Conservation (phyloP, 2,329 filamentous ascomycete genomes). For the Trichophyton benhamiae region DNA sequence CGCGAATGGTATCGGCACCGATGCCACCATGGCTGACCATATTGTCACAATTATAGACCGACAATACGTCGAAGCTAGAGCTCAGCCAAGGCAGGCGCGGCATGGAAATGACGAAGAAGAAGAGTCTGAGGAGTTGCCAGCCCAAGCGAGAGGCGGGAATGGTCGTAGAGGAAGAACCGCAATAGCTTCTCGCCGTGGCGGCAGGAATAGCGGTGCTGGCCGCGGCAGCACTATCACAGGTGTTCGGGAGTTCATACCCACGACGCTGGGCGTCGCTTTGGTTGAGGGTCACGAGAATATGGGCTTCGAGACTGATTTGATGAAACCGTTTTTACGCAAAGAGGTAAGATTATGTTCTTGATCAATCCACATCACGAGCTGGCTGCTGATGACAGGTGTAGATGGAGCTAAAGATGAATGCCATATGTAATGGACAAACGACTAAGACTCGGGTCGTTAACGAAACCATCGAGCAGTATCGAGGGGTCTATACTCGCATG, state of each 20-base stretch:
- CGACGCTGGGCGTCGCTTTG: constrained; percentile 3
- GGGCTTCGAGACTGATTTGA: constrained; percentile 5
- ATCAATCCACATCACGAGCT: constrained; percentile 1
- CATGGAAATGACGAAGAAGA: constrained; percentile 8
- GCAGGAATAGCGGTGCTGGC: constrained; percentile 8
- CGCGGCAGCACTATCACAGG: constrained; percentile 1
- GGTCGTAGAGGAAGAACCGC: constrained; percentile 5
- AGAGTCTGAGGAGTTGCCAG: constrained; percentile 7
- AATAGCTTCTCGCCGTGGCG: constrained; percentile 6
- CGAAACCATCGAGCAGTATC: constrained; percentile 5
- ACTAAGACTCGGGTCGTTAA: constrained; percentile 2
- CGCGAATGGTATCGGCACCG: constrained; percentile 6
- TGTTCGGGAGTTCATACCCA: constrained; percentile 6
- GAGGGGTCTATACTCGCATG: constrained; percentile 6
- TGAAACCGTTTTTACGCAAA: constrained; percentile 5
- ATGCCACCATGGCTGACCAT: constrained; percentile 6
- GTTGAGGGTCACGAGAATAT: constrained; percentile 6
- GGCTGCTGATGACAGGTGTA: constrained; percentile 6
- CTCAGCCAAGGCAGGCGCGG: constrained; percentile 7
- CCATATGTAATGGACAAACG: constrained; percentile 5
- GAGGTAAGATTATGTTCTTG: constrained; percentile 5
- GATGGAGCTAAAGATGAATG: constrained; percentile 5
- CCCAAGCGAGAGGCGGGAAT: constrained; percentile 6
- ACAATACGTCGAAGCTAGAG: constrained; percentile 5
- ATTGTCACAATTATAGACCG: constrained; percentile 6